Base-by-base conservation (phyloP, 2,329 filamentous ascomycete genomes). In the Sporothrix brasiliensis region DNA sequence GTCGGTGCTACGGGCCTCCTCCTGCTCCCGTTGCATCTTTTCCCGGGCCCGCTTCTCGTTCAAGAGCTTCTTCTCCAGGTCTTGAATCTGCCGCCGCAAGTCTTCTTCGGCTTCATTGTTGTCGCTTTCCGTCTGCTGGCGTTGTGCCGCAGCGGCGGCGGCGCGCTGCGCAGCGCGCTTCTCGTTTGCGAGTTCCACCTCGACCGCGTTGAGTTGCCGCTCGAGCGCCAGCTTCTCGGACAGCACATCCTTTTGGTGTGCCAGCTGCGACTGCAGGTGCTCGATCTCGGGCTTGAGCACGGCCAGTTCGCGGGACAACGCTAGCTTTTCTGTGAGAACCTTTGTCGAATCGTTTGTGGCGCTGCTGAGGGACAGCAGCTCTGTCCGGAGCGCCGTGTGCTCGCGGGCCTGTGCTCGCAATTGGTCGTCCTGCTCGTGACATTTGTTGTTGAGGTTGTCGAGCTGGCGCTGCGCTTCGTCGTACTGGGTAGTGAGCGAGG, bases 101-200 rank as follows among this genome's bases (percentile, higher is more conserved):
- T 73, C 76, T 2, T 75, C 73, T 53, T 77, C 77, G 2, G 69
- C 74, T 10, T 75, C 71, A 14, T 52, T 79, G 66, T 85, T 83
- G 7, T 72, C 73, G 53, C 27, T 75, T 19, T 76, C 47, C 13
- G 61, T 75, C 53, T 77, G 77, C 49, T 74, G 81, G 44, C 61
- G 61, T 16, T 65, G 61, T n/a, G 61, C 44, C 3, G 61, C 41
- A 4, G 61, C 24, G 56, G 82, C 77, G 4, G 79, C 78, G 3
- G 85, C 85, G 67, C 89, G 87, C 74, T 89, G 87, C 10, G 86
- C 83, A 3, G 88, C 85, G n/a, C 89, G 87, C 78, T 89, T 94
- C 77, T 95, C 92, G 74, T 91, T 92, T 74, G 94, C 92, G 2
- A 97, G 84, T 75, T 97, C 91, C 56, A 92, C 89, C 78, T 97